Percentiles rank a stretch among this genome's conserved stretches.
phyloP scores from a whole-genome alignment of 345 rosid species.

The Populus deltoides region DNA sequence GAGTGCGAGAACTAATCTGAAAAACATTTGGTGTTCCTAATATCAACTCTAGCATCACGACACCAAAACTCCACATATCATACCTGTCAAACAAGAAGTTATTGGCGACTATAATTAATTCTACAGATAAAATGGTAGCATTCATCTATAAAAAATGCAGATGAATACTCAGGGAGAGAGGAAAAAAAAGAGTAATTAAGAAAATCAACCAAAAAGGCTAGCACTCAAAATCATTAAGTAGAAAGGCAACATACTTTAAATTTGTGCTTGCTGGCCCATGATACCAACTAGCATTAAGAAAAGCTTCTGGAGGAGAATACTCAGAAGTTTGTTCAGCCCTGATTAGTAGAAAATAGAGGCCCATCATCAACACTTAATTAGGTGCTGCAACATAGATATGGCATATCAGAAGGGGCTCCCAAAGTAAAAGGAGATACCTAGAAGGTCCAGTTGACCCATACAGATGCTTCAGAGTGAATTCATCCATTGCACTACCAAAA shows the following conservation, averaged over 20 bases:
- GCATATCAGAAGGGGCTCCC: constrained; percentile 8
- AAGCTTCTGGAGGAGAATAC: constrained; percentile 86
- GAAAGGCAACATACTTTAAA: constrained; percentile 52
- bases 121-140: constrained; percentile 1
- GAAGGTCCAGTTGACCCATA: constrained; percentile 87
- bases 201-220: not conserved
- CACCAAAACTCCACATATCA: constrained; percentile 98
- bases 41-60: constrained; percentile 84
- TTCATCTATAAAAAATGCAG: not conserved
- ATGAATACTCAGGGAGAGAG: not conserved
- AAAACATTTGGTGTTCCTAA: constrained; percentile 89
- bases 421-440: constrained; percentile 46
- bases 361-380: not conserved
- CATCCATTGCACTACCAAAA: constrained; percentile 93
- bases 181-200: not conserved
- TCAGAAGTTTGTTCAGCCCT: constrained; percentile 90
- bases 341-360: constrained; percentile 15
- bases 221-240: not conserved
- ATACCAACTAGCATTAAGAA: constrained; percentile 78
- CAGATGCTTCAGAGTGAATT: constrained; percentile 71
- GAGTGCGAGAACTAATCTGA: constrained; percentile 63
- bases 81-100: constrained; percentile 44
- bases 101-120: not conserved
- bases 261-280: constrained; percentile 50
- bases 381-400: not conserved